phyloP scores from a whole-genome alignment of 2,329 filamentous ascomycete species.

The Hymenotorrendiella dingleyae region DNA sequence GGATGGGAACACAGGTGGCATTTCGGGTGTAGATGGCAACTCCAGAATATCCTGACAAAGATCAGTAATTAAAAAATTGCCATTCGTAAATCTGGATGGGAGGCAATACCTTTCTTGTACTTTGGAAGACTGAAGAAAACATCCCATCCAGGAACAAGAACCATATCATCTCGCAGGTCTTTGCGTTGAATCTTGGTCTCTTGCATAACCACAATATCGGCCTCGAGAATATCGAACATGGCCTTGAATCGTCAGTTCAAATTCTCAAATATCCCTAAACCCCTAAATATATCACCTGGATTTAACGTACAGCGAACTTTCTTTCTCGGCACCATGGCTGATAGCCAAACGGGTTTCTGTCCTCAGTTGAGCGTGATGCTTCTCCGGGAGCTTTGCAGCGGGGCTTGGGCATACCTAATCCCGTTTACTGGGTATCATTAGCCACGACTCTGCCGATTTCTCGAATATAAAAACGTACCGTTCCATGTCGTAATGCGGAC shows the following conservation, averaged over 20 bases:
- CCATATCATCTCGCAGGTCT: conserved; percentile 91
- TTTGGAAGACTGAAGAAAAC: conserved; percentile 91
- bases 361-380: neutral
- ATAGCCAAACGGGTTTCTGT: conserved; percentile 75
- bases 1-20: conserved; percentile 74
- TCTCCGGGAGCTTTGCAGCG: neutral
- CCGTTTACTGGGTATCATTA: conserved; percentile 58
- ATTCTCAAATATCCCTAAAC: neutral
- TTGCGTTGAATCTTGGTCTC: conserved; percentile 95
- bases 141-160: conserved; percentile 90
- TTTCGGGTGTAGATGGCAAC: conserved; percentile 95
- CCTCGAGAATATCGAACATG: conserved; percentile 91
- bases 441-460: neutral
- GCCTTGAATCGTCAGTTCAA: conserved; percentile 42
- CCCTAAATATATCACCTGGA: neutral
- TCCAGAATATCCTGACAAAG: conserved; percentile 73
- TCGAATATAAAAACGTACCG: conserved; percentile 40
- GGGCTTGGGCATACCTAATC: conserved; percentile 50
- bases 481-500: conserved; percentile 84
- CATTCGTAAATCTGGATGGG: too few relatives aligned
- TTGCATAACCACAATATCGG: conserved; percentile 92
- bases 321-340: conserved; percentile 72
- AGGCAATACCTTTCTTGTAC: conserved; percentile 91
- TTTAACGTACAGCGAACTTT: conserved; percentile 54
- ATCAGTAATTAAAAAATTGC: too few relatives aligned